These are phyloP conservation scores for Phaeosphaeriaceae sp. DNA, from an alignment of 2,329 filamentous ascomycete species.

Conservation along the genomic window DNA sequence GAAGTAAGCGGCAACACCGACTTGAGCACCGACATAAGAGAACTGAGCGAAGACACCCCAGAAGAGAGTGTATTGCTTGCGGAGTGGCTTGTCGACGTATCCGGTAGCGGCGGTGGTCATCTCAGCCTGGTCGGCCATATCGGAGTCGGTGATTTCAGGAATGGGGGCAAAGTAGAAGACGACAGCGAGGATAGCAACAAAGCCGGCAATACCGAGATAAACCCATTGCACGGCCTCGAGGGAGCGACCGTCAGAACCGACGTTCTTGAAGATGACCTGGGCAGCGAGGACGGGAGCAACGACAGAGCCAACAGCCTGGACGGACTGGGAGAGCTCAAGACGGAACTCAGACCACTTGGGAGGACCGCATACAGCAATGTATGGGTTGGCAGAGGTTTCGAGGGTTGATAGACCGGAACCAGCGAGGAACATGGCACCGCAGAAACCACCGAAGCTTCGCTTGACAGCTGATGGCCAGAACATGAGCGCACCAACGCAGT, in stretches of 20 bases:
- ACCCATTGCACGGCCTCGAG: slow-evolving; percentile 78
- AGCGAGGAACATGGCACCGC: slow-evolving; percentile 72
- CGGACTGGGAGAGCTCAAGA: slow-evolving; percentile 77
- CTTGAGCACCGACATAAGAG: slow-evolving; percentile 60
- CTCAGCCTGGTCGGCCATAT: slow-evolving; percentile 59
- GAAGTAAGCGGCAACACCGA: slow-evolving; percentile 62
- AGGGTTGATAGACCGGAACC: slow-evolving; percentile 75
- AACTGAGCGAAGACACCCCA: slow-evolving; percentile 52
- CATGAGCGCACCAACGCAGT: slow-evolving; percentile 74
- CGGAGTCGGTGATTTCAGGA: slow-evolving; percentile 74
- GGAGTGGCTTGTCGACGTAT: slow-evolving; percentile 66
- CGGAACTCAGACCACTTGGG: slow-evolving; percentile 76
- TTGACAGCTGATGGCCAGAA: slow-evolving; percentile 84
- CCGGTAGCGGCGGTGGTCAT: slow-evolving; percentile 52
- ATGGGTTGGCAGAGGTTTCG: slow-evolving; percentile 80
- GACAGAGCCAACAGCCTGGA: slow-evolving; percentile 78
- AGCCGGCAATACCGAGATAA: slow-evolving; percentile 78
- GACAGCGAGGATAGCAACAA: slow-evolving; percentile 70
- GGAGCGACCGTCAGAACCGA: slow-evolving; percentile 61
- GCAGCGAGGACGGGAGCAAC: slow-evolving; percentile 75
- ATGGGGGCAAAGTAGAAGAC: slow-evolving; percentile 72
- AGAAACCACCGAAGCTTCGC: slow-evolving; percentile 76
- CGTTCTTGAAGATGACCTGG: slow-evolving; percentile 72
- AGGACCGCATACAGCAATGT: slow-evolving; percentile 68
- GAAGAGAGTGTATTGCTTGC: slow-evolving; percentile 62